phyloP scores from a whole-genome alignment of 169 alveolate species.

The Plasmodium gaboni region DNA sequence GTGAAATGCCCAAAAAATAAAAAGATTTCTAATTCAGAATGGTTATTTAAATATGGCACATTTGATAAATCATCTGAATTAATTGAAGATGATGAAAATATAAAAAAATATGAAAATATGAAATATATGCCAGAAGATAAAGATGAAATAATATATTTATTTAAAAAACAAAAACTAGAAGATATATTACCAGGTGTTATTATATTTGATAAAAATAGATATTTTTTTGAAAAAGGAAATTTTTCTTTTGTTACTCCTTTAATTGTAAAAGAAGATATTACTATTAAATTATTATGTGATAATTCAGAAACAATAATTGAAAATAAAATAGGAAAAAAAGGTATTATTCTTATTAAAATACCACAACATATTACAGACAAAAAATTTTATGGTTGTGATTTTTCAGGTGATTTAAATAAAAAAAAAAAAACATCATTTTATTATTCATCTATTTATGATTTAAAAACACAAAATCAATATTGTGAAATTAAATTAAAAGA shows the following conservation, averaged over 20 bases:
- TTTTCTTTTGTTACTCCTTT: constrained; percentile 53
- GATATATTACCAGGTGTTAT: constrained; percentile 66
- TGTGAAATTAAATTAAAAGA: constrained; percentile 52
- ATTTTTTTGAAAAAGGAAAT: constrained; percentile 31
- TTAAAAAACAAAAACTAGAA: constrained; percentile 21
- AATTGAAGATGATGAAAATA: constrained; percentile 14
- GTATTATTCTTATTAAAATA: constrained; percentile 16
- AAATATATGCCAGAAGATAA: constrained; percentile 45
- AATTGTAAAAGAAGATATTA: constrained; percentile 33
- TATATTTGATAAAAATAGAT: constrained; percentile 27
- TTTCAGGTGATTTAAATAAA: constrained; percentile 41
- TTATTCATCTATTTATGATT: constrained; percentile 15
- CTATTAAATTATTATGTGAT: constrained; percentile 39
- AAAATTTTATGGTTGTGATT: constrained; percentile 43
- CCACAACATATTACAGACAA: constrained; percentile 19
- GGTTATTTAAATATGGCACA: background rate
- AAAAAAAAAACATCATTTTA: background rate
- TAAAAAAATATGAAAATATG: constrained; percentile 40
- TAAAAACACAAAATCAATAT: constrained; percentile 2
- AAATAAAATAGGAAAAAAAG: constrained; percentile 39
- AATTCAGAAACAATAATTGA: constrained; percentile 19
- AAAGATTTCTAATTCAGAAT: background rate
- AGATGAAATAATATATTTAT: constrained; percentile 32
- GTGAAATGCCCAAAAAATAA: constrained; percentile 34
- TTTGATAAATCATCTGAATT: background rate